Evolutionary conservation across 1,284 basidiomycete genomes (phyloP).

Genomic region (Microbotryum saponariae): DNA sequence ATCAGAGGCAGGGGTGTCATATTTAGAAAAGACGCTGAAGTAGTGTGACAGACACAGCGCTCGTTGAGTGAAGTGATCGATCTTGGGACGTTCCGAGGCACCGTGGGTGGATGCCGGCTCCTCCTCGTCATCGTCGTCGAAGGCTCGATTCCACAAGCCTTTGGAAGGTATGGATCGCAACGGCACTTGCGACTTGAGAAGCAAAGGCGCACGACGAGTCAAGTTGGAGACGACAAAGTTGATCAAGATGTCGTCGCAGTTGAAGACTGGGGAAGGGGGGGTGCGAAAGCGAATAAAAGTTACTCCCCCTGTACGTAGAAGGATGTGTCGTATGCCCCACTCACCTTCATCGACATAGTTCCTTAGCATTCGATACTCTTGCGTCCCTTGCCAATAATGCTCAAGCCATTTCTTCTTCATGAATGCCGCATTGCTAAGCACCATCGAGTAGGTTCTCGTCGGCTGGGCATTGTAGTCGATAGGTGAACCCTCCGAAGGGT

Average conservation of each 20-base stretch:
- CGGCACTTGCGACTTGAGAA: slow-evolving; percentile 25
- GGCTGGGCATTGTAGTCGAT: slow-evolving; percentile 21
- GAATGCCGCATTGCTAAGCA: slow-evolving; percentile 32
- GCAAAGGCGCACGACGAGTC: slow-evolving; percentile 24
- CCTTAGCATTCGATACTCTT: slow-evolving; percentile 16
- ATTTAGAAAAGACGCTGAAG: slow-evolving; percentile 19
- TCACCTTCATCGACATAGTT: slow-evolving; percentile 30
- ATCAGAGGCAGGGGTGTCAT: not conserved
- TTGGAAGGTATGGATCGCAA: slow-evolving; percentile 25
- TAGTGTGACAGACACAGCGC: slow-evolving; percentile 17
- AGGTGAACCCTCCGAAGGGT: no score
- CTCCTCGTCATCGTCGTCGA: not conserved
- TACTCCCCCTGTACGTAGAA: not conserved
- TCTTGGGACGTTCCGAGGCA: not conserved
- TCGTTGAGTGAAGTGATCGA: slow-evolving; percentile 19
- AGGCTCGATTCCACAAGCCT: slow-evolving; percentile 26
- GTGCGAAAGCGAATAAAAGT: not conserved
- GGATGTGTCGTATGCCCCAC: not conserved
- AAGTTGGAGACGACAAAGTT: slow-evolving; percentile 33
- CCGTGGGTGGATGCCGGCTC: not conserved
- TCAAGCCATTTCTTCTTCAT: slow-evolving; percentile 25
- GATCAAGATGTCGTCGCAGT: slow-evolving; percentile 35
- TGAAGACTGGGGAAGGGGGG: slow-evolving; percentile 27
- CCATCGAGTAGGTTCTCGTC: slow-evolving; percentile 26
- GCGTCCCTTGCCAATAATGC: slow-evolving; percentile 24